Conservation (phyloP, 2,329 filamentous ascomycete species). For the Verruconis gallopava region DNA sequence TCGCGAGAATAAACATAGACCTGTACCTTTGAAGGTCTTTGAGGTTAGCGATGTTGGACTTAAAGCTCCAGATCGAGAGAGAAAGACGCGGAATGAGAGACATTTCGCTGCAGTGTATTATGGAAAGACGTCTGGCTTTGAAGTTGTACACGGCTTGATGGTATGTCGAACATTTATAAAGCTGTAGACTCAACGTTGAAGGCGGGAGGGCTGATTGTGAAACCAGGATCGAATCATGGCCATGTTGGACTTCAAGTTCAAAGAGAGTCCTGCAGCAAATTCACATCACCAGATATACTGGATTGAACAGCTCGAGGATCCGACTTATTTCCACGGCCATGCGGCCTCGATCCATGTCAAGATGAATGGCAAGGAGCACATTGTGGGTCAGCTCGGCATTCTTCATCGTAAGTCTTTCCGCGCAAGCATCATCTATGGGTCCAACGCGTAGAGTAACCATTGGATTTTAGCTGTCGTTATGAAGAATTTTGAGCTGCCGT, state of each 20-base stretch:
- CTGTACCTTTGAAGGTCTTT: slow-evolving; percentile 82
- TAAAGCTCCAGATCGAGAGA: slow-evolving; percentile 71
- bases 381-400: slow-evolving; percentile 86
- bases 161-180: slow-evolving; percentile 61
- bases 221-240: slow-evolving; percentile 64
- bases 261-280: slow-evolving; percentile 61
- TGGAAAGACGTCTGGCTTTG: slow-evolving; percentile 87
- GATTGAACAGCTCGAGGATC: slow-evolving; percentile 51
- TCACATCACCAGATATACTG: slow-evolving; percentile 41
- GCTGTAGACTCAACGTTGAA: slow-evolving; percentile 85
- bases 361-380: slow-evolving; percentile 51
- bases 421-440: slow-evolving; percentile 17
- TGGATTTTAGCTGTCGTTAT: no score
- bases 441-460: slow-evolving; percentile 1
- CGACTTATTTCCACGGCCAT: slow-evolving; percentile 85
- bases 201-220: slow-evolving; percentile 62
- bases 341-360: slow-evolving; percentile 67
- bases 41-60: slow-evolving; percentile 85
- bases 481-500: slow-evolving; percentile 36
- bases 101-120: slow-evolving; percentile 96
- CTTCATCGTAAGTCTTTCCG: slow-evolving; percentile 71
- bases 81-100: slow-evolving; percentile 80
- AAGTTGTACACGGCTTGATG: slow-evolving; percentile 85
- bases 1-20: slow-evolving; percentile 81
- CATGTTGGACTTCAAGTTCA: slow-evolving; percentile 77